Conservation (phyloP, 192 early-diverging fungal species). For the Coemansia brasiliensis region DNA sequence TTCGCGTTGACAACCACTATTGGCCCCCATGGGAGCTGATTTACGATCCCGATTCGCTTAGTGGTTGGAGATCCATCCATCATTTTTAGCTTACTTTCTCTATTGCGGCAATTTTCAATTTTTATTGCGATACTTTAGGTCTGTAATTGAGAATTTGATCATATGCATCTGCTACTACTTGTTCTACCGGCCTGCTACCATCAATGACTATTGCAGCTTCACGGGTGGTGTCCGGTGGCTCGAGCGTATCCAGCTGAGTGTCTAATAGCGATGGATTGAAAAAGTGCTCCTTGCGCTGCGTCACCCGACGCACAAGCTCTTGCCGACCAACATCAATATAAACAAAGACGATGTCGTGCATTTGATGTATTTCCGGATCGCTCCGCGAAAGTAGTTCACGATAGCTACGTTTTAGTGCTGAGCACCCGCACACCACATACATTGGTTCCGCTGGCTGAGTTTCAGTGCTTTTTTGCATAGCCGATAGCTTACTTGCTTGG, state of each 20-base stretch:
- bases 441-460: background rate
- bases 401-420: constrained; percentile 62
- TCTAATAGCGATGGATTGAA: constrained; percentile 57
- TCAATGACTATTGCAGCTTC: constrained; percentile 40
- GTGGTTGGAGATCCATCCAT: constrained; percentile 54
- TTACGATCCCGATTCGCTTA: constrained; percentile 42
- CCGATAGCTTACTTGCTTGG: constrained; percentile 20
- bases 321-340: constrained; percentile 58
- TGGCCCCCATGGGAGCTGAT: constrained; percentile 72
- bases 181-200: constrained; percentile 15
- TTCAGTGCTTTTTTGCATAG: background rate
- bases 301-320: constrained; percentile 52
- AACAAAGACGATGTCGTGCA: constrained; percentile 56
- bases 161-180: constrained; percentile 25
- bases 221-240: constrained; percentile 38
- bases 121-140: background rate
- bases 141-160: constrained; percentile 9
- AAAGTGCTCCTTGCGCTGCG: constrained; percentile 59
- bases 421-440: constrained; percentile 65
- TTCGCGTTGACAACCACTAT: constrained; percentile 75
- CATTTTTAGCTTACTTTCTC: constrained; percentile 14
- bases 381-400: constrained; percentile 60
- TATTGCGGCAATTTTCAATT: background rate
- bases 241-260: constrained; percentile 65
- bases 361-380: constrained; percentile 15